These are phyloP conservation scores for Populus hybrid DNA, from an alignment of 441 rosid species.

Conservation along the genomic window DNA sequence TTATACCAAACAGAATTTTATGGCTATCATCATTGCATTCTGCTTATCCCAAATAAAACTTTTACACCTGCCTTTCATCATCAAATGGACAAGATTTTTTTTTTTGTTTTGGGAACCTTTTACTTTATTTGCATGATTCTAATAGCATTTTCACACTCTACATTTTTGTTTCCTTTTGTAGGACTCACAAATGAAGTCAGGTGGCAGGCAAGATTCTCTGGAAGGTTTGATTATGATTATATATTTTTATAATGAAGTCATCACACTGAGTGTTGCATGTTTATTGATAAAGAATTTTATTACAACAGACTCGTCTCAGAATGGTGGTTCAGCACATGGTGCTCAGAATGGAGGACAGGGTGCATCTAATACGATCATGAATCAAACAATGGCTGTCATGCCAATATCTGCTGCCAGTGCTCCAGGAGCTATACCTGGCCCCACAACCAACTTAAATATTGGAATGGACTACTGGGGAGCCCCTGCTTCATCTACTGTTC, in stretches of 20 bases:
- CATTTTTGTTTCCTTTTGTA: slow-evolving; percentile 34
- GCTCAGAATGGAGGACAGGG: slow-evolving; percentile 64
- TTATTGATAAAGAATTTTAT: slow-evolving; percentile 18
- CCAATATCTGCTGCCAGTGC: slow-evolving; percentile 53
- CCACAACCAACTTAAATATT: slow-evolving; percentile 84
- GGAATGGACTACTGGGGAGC: slow-evolving; percentile 97
- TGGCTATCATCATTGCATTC: background rate
- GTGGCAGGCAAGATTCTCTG: slow-evolving; percentile 63
- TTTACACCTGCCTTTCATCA: background rate
- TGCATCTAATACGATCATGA: slow-evolving; percentile 45
- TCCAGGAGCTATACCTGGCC: slow-evolving; percentile 63
- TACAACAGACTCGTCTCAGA: slow-evolving; percentile 69
- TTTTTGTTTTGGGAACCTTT: background rate
- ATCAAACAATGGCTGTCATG: slow-evolving; percentile 42
- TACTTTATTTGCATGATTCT: slow-evolving; percentile 1
- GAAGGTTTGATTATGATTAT: slow-evolving; percentile 47
- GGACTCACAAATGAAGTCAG: slow-evolving; percentile 80
- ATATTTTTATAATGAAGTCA: slow-evolving; percentile 2
- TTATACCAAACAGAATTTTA: background rate
- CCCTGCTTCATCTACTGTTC: slow-evolving; percentile 55
- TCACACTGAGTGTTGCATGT: slow-evolving; percentile 5
- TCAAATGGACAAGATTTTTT: background rate
- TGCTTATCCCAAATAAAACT: background rate
- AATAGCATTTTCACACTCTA: slow-evolving; percentile 7
- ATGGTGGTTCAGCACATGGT: slow-evolving; percentile 62